These are phyloP conservation scores for Aureobasidium pullulans DNA, from an alignment of 2,329 filamentous ascomycete genomes.

Conservation along the genomic window DNA sequence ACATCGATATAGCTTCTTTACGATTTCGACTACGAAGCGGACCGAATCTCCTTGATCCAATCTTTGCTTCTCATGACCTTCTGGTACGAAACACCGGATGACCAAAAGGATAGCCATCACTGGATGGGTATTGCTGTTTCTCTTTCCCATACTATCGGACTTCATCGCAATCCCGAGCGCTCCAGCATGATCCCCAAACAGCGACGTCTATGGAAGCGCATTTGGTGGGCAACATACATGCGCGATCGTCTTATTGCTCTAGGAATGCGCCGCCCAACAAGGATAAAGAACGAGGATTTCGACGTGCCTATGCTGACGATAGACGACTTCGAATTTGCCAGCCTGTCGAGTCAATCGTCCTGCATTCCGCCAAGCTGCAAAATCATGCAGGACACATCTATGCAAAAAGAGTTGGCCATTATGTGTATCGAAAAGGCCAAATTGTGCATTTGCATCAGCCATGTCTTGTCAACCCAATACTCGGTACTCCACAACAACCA, in stretches of 20 bases:
- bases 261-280: constrained; percentile 85
- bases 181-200: constrained; percentile 67
- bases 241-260: constrained; percentile 85
- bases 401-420: constrained; percentile 71
- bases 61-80: constrained; percentile 88
- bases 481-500: constrained; percentile 82
- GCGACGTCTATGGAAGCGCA: constrained; percentile 83
- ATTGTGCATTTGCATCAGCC: constrained; percentile 80
- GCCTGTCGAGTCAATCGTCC: constrained; percentile 21
- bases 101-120: constrained; percentile 97
- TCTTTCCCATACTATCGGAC: constrained; percentile 83
- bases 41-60: constrained; percentile 83
- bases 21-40: constrained; percentile 90
- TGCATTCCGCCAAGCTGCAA: constrained; percentile 62
- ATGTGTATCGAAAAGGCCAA: constrained; percentile 92
- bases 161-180: constrained; percentile 77
- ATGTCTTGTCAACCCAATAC: constrained; percentile 85
- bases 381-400: constrained; percentile 59
- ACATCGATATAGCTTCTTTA: constrained; percentile 61
- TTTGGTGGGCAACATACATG: constrained; percentile 98
- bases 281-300: constrained; percentile 89
- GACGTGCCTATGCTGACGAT: constrained; percentile 85
- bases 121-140: constrained; percentile 98
- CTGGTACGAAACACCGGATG: constrained; percentile 95
- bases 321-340: constrained; percentile 72